Percentiles rank a stretch among this genome's conserved stretches.
Evolutionary conservation across 2,329 filamentous ascomycete species (phyloP).

Genomic region (Diaporthe amygdali): DNA sequence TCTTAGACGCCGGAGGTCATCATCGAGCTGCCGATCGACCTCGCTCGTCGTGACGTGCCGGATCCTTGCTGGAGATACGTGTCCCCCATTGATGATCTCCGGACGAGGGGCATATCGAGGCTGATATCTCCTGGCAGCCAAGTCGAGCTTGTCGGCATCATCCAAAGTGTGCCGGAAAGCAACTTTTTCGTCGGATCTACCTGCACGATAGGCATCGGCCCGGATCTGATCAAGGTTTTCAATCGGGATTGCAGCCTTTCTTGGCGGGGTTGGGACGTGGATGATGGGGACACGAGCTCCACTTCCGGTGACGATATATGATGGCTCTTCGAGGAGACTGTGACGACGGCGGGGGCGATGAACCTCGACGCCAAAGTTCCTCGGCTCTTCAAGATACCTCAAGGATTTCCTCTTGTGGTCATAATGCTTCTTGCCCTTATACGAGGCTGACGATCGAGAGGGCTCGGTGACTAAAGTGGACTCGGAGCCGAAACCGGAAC

Average conservation of each 20-base stretch:
- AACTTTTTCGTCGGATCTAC: slow-evolving; percentile 7
- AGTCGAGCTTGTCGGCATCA: not conserved
- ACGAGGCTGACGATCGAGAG: slow-evolving; percentile 2
- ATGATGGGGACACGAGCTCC: slow-evolving; percentile 5
- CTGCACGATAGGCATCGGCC: slow-evolving; percentile 12
- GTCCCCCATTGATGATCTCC: not conserved
- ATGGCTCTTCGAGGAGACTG: not conserved
- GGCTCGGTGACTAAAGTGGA: slow-evolving; percentile 6
- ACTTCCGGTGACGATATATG: slow-evolving; percentile 17
- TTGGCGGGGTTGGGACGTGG: not conserved
- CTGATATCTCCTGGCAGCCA: slow-evolving; percentile 4
- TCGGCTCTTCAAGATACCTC: slow-evolving; percentile 7
- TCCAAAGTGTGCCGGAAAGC: not conserved
- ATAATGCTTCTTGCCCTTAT: not conserved
- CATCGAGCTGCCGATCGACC: slow-evolving; percentile 16
- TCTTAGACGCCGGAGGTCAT: not conserved
- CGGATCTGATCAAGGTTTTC: not conserved
- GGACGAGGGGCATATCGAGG: slow-evolving; percentile 6
- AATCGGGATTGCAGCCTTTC: not conserved
- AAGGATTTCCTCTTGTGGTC: not conserved
- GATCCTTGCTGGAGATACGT: not conserved
- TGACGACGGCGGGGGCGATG: slow-evolving; percentile 3
- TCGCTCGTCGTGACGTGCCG: slow-evolving; percentile 20
- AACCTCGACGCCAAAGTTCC: not conserved
- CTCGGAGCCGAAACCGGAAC: not conserved